Conservation (phyloP, 2,329 filamentous ascomycete species). For the Laburnicola sp. region DNA sequence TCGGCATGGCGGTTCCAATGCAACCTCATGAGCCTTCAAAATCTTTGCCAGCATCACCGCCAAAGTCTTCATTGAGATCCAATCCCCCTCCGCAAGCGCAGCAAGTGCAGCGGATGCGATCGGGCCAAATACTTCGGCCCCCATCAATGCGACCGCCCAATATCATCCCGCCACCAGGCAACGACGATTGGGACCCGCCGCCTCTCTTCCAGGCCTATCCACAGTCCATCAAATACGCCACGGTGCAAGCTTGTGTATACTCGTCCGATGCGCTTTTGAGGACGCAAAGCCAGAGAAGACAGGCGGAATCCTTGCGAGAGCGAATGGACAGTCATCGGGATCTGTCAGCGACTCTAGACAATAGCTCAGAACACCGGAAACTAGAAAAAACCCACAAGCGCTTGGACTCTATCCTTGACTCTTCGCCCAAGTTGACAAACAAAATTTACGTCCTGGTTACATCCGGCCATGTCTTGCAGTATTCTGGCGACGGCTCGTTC, state of each 20-base stretch:
- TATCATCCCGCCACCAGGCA: slow-evolving; percentile 12
- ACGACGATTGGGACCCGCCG: slow-evolving; percentile 54
- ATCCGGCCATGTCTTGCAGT: slow-evolving; percentile 74
- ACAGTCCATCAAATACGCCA: slow-evolving; percentile 76
- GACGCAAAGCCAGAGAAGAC: slow-evolving; percentile 57
- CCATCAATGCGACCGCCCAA: slow-evolving; percentile 32
- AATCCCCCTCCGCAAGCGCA: slow-evolving; percentile 36
- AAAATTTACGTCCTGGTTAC: slow-evolving; percentile 75
- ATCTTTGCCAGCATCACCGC: slow-evolving; percentile 19
- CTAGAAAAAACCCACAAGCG: slow-evolving; percentile 50
- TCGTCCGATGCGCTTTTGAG: slow-evolving; percentile 71
- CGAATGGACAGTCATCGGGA: slow-evolving; percentile 43
- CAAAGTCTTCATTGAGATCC: slow-evolving; percentile 35
- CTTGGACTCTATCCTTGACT: slow-evolving; percentile 45
- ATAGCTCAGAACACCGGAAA: slow-evolving; percentile 33
- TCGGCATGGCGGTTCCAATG: slow-evolving; percentile 45
- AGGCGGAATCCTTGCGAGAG: slow-evolving; percentile 48
- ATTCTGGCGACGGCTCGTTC: slow-evolving; percentile 68
- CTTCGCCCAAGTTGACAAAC: slow-evolving; percentile 65
- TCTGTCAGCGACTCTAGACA: slow-evolving; percentile 34
- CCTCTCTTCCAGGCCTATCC: slow-evolving; percentile 86
- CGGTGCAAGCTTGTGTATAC: slow-evolving; percentile 67
- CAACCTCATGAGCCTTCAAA: slow-evolving; percentile 34
- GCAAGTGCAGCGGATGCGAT: slow-evolving; percentile 37
- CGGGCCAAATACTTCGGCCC: slow-evolving; percentile 37